Evolutionary conservation across 495 filamentous ascomycete species (phyloP).

Genomic region (Penicillium ochrochloron): DNA sequence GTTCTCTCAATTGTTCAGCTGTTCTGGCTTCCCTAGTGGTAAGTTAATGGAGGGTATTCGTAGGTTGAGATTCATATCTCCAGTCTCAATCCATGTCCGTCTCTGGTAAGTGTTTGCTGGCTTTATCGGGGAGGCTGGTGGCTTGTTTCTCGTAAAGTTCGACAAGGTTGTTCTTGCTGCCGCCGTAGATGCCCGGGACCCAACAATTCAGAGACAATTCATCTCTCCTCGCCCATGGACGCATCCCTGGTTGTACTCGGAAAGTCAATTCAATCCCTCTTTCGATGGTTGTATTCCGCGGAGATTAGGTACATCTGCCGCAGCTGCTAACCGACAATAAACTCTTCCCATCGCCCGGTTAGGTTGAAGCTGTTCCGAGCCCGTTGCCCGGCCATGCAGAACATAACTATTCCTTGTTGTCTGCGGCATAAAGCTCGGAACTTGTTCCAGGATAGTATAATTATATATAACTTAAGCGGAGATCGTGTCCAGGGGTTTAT

Average conservation of each 20-base stretch:
- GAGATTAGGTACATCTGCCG: not conserved
- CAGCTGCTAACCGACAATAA: not conserved
- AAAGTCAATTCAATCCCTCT: not conserved
- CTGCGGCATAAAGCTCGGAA: constrained; percentile 1
- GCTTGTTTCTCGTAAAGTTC: not conserved
- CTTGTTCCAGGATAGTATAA: not conserved
- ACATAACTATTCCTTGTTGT: constrained; percentile 3
- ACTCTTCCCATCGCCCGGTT: not conserved
- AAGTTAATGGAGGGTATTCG: constrained; percentile 8
- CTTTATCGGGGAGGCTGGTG: not conserved
- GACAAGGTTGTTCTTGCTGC: not conserved
- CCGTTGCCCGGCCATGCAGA: not conserved
- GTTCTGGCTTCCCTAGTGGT: constrained; percentile 17
- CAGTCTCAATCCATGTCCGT: not conserved
- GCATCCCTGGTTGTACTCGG: not conserved
- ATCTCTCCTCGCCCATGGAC: not conserved
- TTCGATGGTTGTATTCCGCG: not conserved
- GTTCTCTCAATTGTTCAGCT: constrained; percentile 21
- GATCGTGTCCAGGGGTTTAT: not conserved
- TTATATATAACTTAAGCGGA: not conserved
- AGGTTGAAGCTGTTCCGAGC: constrained; percentile 1
- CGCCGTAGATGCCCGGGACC: not conserved
- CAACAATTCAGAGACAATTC: not conserved
- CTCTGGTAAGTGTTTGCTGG: not conserved
- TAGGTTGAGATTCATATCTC: not conserved